A percentile compares a stretch with the other conserved stretches of the same genome.
phyloP scores from a whole-genome alignment of 305 asterid species.

The Solanum hybrid region DNA sequence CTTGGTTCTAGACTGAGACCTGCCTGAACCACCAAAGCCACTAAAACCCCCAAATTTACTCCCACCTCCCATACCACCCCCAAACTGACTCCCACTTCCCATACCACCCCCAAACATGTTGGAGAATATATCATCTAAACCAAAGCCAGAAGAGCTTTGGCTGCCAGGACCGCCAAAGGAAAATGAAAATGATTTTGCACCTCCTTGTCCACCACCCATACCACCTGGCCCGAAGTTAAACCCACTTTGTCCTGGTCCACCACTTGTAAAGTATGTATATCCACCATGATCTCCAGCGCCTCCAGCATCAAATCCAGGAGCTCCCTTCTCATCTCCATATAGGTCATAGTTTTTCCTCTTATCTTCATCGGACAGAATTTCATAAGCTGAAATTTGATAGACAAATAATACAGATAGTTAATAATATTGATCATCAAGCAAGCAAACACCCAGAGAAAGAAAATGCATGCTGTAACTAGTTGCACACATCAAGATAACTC shows the following conservation, averaged over 20 bases:
- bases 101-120: constrained; percentile 61
- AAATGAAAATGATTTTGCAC: constrained; percentile 59
- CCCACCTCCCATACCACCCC: constrained; percentile 64
- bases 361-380: constrained; percentile 75
- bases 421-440: background rate
- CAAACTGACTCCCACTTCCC: constrained; percentile 63
- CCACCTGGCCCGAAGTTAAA: constrained; percentile 62
- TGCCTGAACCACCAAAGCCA: constrained; percentile 61
- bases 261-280: constrained; percentile 55
- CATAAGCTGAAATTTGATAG: constrained; percentile 56
- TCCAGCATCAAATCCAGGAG: constrained; percentile 59
- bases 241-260: constrained; percentile 74
- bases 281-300: constrained; percentile 46
- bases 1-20: constrained; percentile 34
- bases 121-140: constrained; percentile 61
- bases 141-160: constrained; percentile 54
- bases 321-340: constrained; percentile 78
- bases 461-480: background rate
- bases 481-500: background rate
- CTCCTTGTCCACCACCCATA: constrained; percentile 78
- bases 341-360: constrained; percentile 91
- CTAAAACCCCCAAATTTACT: constrained; percentile 69
- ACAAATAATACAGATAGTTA: background rate
- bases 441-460: background rate
- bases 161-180: constrained; percentile 84